A percentile compares a stretch with the other conserved stretches of the same genome.
phyloP scores from a whole-genome alignment of 768 basidiomycete species.

The Suillus americanus region DNA sequence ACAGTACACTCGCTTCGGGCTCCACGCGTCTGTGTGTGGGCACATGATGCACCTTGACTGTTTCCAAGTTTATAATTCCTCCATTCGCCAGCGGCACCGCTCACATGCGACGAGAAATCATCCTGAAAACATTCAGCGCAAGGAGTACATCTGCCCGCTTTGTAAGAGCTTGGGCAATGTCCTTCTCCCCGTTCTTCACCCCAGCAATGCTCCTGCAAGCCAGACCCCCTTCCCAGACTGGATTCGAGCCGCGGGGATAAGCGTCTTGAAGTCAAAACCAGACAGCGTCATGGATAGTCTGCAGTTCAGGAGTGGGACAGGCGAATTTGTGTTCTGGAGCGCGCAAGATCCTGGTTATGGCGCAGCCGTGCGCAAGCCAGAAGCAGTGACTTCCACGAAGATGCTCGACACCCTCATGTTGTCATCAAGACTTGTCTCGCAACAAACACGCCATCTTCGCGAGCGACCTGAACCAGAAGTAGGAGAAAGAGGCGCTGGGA shows the following conservation, averaged over 20 bases:
- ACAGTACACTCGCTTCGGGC: slow-evolving; percentile 76
- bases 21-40: slow-evolving; percentile 86
- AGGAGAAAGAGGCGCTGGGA: slow-evolving; percentile 76
- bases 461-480: slow-evolving; percentile 71
- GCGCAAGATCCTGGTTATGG: slow-evolving; percentile 76
- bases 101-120: slow-evolving; percentile 90
- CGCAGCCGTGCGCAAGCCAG: slow-evolving; percentile 50
- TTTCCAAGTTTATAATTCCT: slow-evolving; percentile 85
- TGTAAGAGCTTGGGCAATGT: slow-evolving; percentile 97
- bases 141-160: slow-evolving; percentile 94
- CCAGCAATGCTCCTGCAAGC: slow-evolving; percentile 45
- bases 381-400: slow-evolving; percentile 61
- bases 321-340: slow-evolving; percentile 88
- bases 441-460: slow-evolving; percentile 81
- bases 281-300: slow-evolving; percentile 70
- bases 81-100: slow-evolving; percentile 84
- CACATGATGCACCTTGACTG: slow-evolving; percentile 98
- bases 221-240: slow-evolving; percentile 76
- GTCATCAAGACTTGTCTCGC: slow-evolving; percentile 74
- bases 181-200: slow-evolving; percentile 75
- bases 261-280: slow-evolving; percentile 81
- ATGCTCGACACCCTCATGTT: slow-evolving; percentile 89
- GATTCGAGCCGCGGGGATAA: slow-evolving; percentile 88
- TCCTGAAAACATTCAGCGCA: slow-evolving; percentile 90
- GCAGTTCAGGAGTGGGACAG: slow-evolving; percentile 78